Conservation (phyloP, 768 basidiomycete genomes). For the Podaxis sp. region DNA sequence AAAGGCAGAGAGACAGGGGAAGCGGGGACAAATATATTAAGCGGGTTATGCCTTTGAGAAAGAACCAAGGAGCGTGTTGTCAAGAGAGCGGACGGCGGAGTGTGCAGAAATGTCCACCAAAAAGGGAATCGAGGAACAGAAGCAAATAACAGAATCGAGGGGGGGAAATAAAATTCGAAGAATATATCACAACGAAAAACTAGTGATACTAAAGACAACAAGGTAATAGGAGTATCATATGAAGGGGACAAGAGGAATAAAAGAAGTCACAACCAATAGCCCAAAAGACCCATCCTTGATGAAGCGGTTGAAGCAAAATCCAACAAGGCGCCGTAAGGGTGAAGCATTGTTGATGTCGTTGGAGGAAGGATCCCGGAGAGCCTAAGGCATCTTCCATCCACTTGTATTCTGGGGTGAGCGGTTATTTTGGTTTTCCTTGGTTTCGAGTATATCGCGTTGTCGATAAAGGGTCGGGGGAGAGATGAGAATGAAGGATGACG, state of each 20-base stretch:
- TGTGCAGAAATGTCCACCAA: conserved; percentile 6
- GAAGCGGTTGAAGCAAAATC: conserved; percentile 7
- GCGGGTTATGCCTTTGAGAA: conserved; percentile 3
- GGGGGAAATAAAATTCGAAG: conserved; percentile 23
- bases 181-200: conserved; percentile 18
- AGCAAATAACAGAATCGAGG: conserved; percentile 17
- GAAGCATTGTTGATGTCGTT: conserved; percentile 15
- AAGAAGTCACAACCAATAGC: conserved; percentile 65
- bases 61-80: conserved; percentile 10
- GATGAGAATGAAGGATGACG: conserved; percentile 19
- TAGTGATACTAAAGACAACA: conserved; percentile 33
- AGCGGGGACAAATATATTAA: conserved; percentile 6
- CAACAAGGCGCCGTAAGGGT: conserved; percentile 12
- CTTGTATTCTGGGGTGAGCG: conserved; percentile 24
- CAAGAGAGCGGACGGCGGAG: conserved; percentile 12
- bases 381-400: conserved; percentile 45
- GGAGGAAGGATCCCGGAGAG: conserved; percentile 36
- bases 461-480: conserved; percentile 21
- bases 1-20: background rate
- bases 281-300: conserved; percentile 38
- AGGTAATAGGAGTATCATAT: conserved; percentile 30
- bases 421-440: conserved; percentile 26
- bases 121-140: conserved; percentile 5
- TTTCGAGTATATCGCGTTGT: conserved; percentile 30
- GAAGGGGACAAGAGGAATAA: conserved; percentile 24